phyloP scores from a whole-genome alignment of 2,329 filamentous ascomycete genomes.

The Clarireedia sp. region DNA sequence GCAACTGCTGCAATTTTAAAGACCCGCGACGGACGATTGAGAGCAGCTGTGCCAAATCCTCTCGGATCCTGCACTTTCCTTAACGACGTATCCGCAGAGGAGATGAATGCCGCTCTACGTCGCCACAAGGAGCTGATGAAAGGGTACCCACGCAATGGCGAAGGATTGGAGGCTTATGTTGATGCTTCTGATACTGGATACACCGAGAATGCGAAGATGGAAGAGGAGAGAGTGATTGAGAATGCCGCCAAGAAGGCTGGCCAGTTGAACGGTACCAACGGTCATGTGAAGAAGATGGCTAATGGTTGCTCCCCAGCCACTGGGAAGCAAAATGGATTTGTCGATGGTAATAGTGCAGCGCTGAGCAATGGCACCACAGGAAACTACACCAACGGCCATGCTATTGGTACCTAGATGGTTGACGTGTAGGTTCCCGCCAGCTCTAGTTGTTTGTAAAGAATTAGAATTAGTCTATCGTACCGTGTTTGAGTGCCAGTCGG shows the following conservation, averaged over 20 bases:
- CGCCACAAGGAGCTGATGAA: slow-evolving; percentile 58
- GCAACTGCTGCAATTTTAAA: slow-evolving; percentile 62
- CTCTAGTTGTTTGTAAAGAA: too few species aligned
- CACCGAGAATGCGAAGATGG: slow-evolving; percentile 24
- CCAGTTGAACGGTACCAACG: slow-evolving; percentile 17
- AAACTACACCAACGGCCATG: background rate
- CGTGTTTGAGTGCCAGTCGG: background rate
- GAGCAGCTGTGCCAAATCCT: slow-evolving; percentile 60
- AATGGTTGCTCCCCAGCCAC: background rate
- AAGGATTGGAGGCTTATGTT: slow-evolving; percentile 61
- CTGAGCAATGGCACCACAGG: background rate
- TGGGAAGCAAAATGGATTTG: background rate
- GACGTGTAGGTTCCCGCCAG: background rate
- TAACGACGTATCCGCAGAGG: slow-evolving; percentile 55
- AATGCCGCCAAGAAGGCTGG: slow-evolving; percentile 20
- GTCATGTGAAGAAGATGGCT: slow-evolving; percentile 5
- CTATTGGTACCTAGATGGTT: background rate
- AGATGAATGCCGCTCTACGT: slow-evolving; percentile 52
- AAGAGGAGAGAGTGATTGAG: slow-evolving; percentile 22
- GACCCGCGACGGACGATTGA: slow-evolving; percentile 60
- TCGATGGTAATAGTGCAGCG: background rate
- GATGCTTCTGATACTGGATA: slow-evolving; percentile 62
- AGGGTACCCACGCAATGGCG: slow-evolving; percentile 54
- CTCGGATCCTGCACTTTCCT: slow-evolving; percentile 60
- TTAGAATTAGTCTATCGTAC: background rate